phyloP scores from a whole-genome alignment of 352 stramenopile species.

The Phytophthora ramorum region DNA sequence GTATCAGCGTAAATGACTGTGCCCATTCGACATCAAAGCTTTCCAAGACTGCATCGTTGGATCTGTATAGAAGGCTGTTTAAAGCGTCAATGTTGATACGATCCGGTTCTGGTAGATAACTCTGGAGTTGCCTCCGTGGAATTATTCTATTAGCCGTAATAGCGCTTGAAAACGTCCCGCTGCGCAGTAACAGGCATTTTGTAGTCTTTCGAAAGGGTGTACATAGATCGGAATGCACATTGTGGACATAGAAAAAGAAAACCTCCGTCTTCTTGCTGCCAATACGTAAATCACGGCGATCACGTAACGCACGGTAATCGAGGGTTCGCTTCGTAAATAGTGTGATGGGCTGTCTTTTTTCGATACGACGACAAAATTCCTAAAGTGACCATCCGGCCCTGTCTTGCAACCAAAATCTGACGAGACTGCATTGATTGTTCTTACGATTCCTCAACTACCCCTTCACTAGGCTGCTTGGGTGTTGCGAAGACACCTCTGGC shows the following conservation, averaged over 20 bases:
- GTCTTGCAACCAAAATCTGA: too few relatives aligned
- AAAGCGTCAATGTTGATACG: background rate
- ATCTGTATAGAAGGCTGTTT: background rate
- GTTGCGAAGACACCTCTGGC: background rate
- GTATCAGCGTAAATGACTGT: background rate
- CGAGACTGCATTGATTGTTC: background rate
- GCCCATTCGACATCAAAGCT: background rate
- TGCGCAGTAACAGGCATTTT: background rate
- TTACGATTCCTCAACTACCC: background rate
- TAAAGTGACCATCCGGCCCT: too few relatives aligned
- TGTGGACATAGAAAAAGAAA: background rate
- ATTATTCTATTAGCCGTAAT: background rate
- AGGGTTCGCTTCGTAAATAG: too few relatives aligned
- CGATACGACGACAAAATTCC: too few relatives aligned
- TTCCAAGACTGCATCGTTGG: background rate
- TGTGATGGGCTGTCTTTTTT: too few relatives aligned
- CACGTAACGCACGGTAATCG: too few relatives aligned
- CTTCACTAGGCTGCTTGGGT: background rate
- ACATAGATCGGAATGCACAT: background rate
- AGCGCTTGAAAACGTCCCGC: background rate
- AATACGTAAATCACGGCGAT: too few relatives aligned
- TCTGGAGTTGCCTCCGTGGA: background rate
- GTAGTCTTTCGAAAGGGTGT: background rate
- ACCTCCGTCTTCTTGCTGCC: background rate
- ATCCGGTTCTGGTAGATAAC: background rate